Conservation (phyloP, 352 stramenopile genomes). For the Phytophthora podocarpi region DNA sequence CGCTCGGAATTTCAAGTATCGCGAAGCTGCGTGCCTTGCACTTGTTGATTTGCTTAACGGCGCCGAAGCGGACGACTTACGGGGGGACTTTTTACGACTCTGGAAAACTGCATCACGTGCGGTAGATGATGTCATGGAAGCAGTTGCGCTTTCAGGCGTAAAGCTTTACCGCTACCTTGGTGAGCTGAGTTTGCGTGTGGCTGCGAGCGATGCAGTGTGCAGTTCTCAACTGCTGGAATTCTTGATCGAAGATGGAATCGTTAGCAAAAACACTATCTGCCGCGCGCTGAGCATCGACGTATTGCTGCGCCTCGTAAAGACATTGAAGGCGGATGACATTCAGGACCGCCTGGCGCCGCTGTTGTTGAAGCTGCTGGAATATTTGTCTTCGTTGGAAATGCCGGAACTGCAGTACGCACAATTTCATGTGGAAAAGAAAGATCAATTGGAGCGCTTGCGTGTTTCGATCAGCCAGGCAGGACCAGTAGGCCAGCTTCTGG, state of each 20-base stretch:
- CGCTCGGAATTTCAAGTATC: slow-evolving; percentile 84
- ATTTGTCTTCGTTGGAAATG: slow-evolving; percentile 85
- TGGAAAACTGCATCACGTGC: slow-evolving; percentile 74
- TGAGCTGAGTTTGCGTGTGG: slow-evolving; percentile 74
- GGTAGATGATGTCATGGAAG: slow-evolving; percentile 82
- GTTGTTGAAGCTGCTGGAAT: slow-evolving; percentile 73
- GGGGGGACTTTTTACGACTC: slow-evolving; percentile 56
- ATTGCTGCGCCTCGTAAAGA: slow-evolving; percentile 74
- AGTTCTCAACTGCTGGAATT: slow-evolving; percentile 65
- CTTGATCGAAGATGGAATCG: slow-evolving; percentile 71
- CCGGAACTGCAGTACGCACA: slow-evolving; percentile 85
- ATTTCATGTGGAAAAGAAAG: slow-evolving; percentile 88
- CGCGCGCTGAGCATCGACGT: slow-evolving; percentile 73
- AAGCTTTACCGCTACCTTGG: slow-evolving; percentile 79
- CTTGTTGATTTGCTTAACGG: slow-evolving; percentile 72
- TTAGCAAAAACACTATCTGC: slow-evolving; percentile 69
- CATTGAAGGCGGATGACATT: slow-evolving; percentile 56
- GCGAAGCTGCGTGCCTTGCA: slow-evolving; percentile 67
- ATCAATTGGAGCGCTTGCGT: slow-evolving; percentile 77
- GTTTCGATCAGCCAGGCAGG: slow-evolving; percentile 78
- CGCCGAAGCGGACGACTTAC: slow-evolving; percentile 47
- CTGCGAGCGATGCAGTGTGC: slow-evolving; percentile 51
- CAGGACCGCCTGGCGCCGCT: slow-evolving; percentile 59
- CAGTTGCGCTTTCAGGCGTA: slow-evolving; percentile 60
- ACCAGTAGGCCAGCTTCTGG: slow-evolving; percentile 74